Base-by-base conservation (phyloP, 768 basidiomycete species). In the Termitomyces sp. region DNA sequence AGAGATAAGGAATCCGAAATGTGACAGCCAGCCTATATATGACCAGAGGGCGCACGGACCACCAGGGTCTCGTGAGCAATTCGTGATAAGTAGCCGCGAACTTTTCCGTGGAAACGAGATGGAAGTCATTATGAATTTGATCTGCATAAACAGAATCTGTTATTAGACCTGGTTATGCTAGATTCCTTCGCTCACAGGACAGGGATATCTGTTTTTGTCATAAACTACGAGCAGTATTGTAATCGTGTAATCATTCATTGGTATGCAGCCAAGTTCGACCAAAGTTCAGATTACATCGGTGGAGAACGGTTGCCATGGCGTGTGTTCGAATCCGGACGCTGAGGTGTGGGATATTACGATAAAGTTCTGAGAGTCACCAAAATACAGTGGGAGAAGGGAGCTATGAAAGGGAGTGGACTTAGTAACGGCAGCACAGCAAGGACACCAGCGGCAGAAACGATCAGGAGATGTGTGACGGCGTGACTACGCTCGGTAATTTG, bases 1-100 rank as follows among this genome's bases (percentile, higher is more conserved):
- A 92, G 87, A 88, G 86, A 86, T 86, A 63, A 63, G 63, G 75
- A 77, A 68, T 57, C 16, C 27, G 5, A 15, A 41, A 0, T n/a
- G 41, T 32, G 22, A 39, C 25, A 11, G 32, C 3, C 31, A 3
- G 7, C 22, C 71, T 81, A 77, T 84, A 84, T 78, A 77, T 47
- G n/a, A 7, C 6, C 1, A 3, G 10, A 7, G 9, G 29, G 73
- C 73, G 82, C 81, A 83, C 81, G 80, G 81, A 80, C 82, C 82
- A 79, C 53, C 27, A 6, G 25, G n/a, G 46, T 60, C 56, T 35
- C 57, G 54, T 58, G 57, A 50, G 4, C 16, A 25, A 16, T 3
- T n/a, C n/a, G n/a, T n/a, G n/a, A n/a, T n/a, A n/a, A 7, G 7
- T 27, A 43, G 22, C 47, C 47, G 23, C n/a, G n/a, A 4, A 9